Evolutionary conservation across 2,329 filamentous ascomycete genomes (phyloP).

Genomic region (Pseudogymnoascus sp.): DNA sequence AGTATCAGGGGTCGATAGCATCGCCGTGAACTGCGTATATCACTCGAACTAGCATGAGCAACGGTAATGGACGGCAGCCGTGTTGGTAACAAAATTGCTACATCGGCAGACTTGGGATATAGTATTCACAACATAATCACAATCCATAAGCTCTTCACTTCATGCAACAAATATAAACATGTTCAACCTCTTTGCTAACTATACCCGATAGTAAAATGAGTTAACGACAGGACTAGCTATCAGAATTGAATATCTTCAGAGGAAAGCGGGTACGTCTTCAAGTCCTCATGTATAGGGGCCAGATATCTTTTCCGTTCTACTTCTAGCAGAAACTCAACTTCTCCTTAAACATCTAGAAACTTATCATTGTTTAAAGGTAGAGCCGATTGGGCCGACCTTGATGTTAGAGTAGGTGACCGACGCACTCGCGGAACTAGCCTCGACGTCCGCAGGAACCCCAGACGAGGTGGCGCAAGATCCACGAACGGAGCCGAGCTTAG

Average conservation of each 20-base stretch:
- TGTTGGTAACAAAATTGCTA: not conserved
- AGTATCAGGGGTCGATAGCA: not conserved
- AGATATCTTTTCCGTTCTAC: not conserved
- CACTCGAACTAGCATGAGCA: not conserved
- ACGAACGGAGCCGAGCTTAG: slow-evolving; percentile 42
- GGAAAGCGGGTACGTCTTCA: slow-evolving; percentile 1
- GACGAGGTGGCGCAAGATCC: slow-evolving; percentile 47
- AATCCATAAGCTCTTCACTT: not conserved
- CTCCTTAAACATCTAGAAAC: not conserved
- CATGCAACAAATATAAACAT: not conserved
- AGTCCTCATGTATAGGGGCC: not conserved
- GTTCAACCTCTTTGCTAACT: not conserved
- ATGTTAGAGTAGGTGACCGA: slow-evolving; percentile 33
- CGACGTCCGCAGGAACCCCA: slow-evolving; percentile 46
- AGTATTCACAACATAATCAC: not conserved
- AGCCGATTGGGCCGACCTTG: slow-evolving; percentile 28
- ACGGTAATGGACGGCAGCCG: not conserved
- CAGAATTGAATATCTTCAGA: slow-evolving; percentile 1
- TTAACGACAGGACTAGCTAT: slow-evolving; percentile 1
- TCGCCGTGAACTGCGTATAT: not conserved
- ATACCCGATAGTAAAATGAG: slow-evolving; percentile 6
- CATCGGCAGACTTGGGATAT: not conserved
- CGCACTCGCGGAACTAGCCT: slow-evolving; percentile 39
- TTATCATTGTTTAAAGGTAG: slow-evolving; percentile 20
- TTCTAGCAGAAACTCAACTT: not conserved